A percentile compares a stretch with the other conserved stretches of the same genome.
phyloP scores from a whole-genome alignment of 2,329 filamentous ascomycete genomes.

The Paraconiothyrium brasiliense region DNA sequence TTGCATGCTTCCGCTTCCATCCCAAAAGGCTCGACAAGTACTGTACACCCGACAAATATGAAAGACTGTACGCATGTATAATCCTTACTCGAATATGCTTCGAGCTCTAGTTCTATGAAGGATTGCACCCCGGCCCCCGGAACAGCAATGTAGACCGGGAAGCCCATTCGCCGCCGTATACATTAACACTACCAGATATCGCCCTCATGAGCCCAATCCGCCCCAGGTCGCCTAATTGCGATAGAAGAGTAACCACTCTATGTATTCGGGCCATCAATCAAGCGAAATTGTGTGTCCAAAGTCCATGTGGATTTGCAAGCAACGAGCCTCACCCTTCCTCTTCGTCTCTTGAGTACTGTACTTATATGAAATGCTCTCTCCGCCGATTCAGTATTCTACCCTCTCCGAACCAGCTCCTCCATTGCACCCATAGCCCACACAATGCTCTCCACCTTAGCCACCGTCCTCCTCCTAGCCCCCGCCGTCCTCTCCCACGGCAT shows the following conservation, averaged over 20 bases:
- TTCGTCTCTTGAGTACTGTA: neutral
- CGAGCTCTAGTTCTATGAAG: too few relatives aligned
- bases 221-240: neutral
- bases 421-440: neutral
- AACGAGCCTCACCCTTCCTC: neutral
- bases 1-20: too few relatives aligned
- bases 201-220: neutral
- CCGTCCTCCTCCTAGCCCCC: slow-evolving; percentile 23
- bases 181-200: neutral
- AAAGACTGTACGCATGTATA: too few relatives aligned
- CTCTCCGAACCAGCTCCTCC: neutral
- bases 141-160: neutral
- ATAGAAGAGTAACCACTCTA: neutral
- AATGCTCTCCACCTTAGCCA: slow-evolving; percentile 24
- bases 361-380: neutral
- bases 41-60: too few relatives aligned
- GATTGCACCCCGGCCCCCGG: neutral
- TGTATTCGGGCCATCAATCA: neutral
- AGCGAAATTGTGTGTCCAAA: neutral
- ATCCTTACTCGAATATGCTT: too few relatives aligned
- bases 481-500: slow-evolving; percentile 33
- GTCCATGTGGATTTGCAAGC: neutral
- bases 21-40: too few relatives aligned
- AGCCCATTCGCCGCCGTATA: neutral
- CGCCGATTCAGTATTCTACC: neutral